These are phyloP conservation scores for Aspergillus olivimuriae DNA, from an alignment of 495 filamentous ascomycete genomes.

Conservation along the genomic window DNA sequence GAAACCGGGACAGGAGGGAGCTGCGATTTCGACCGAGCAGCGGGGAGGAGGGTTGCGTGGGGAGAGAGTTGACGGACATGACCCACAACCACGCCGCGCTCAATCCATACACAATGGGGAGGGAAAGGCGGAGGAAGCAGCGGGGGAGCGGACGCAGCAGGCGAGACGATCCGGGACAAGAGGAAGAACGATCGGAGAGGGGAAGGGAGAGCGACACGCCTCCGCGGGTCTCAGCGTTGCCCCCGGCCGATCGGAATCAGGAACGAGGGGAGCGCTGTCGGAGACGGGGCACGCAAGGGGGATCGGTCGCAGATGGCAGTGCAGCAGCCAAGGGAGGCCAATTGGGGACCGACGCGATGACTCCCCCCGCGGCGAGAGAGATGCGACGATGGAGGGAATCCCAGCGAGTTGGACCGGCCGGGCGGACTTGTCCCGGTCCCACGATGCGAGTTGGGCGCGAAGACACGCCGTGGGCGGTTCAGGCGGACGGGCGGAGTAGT, in stretches of 20 bases:
- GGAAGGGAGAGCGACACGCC: not conserved
- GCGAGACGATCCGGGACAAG: not conserved
- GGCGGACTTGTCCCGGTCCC: too few relatives aligned
- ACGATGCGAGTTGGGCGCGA: not conserved
- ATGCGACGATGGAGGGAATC: not conserved
- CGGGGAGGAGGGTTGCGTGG: slow-evolving; percentile 29
- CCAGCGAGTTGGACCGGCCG: too few relatives aligned
- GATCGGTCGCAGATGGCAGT: not conserved
- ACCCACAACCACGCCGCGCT: slow-evolving; percentile 31
- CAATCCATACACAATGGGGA: slow-evolving; percentile 32
- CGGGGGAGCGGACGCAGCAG: slow-evolving; percentile 1
- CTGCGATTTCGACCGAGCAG: slow-evolving; percentile 39
- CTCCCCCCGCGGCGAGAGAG: not conserved
- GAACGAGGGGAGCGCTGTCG: not conserved
- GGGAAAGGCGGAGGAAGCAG: slow-evolving; percentile 5
- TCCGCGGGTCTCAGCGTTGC: not conserved
- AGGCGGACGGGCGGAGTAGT: not conserved
- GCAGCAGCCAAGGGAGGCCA: not conserved
- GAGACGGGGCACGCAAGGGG: not conserved
- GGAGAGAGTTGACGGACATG: slow-evolving; percentile 42
- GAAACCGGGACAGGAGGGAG: slow-evolving; percentile 53
- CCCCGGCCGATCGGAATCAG: too few relatives aligned
- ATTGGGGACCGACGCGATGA: not conserved
- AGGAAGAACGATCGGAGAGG: not conserved
- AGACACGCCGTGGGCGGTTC: not conserved